These are phyloP conservation scores for Vaccinium corymbosum DNA, from an alignment of 148 eudicot species.

Conservation along the genomic window DNA sequence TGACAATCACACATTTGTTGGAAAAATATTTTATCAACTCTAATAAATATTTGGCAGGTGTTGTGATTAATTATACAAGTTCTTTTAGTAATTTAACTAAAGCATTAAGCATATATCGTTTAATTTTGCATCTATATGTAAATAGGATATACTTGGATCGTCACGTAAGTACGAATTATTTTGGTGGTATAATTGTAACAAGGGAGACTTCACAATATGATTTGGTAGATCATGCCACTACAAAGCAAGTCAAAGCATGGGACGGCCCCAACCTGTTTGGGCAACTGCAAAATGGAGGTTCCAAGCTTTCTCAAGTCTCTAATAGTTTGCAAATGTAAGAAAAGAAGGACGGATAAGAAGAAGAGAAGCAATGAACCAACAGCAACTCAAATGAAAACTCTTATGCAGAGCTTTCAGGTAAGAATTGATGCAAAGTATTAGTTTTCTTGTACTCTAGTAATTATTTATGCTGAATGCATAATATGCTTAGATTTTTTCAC, in stretches of 20 bases:
- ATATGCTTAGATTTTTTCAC: background rate
- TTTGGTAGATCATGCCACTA: background rate
- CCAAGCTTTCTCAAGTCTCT: background rate
- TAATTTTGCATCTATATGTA: no score
- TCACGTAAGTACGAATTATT: no score
- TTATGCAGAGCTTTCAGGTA: conserved; percentile 1
- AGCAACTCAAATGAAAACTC: background rate
- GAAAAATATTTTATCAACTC: no score
- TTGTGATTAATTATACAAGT: no score
- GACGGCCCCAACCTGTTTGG: background rate
- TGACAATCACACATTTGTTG: no score
- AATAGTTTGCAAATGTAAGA: background rate
- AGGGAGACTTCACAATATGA: background rate
- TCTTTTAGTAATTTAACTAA: no score
- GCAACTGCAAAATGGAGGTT: background rate
- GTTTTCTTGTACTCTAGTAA: background rate
- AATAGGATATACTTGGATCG: no score
- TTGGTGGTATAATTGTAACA: no score
- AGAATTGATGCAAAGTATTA: background rate
- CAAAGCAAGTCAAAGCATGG: background rate
- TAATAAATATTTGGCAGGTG: no score
- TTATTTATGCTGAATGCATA: background rate
- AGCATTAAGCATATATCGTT: no score
- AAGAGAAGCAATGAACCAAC: background rate
- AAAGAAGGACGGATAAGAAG: background rate